A percentile compares a stretch with the other conserved stretches of the same genome.
Conservation (phyloP, 2,329 filamentous ascomycete species). For the Botrytis porri region DNA sequence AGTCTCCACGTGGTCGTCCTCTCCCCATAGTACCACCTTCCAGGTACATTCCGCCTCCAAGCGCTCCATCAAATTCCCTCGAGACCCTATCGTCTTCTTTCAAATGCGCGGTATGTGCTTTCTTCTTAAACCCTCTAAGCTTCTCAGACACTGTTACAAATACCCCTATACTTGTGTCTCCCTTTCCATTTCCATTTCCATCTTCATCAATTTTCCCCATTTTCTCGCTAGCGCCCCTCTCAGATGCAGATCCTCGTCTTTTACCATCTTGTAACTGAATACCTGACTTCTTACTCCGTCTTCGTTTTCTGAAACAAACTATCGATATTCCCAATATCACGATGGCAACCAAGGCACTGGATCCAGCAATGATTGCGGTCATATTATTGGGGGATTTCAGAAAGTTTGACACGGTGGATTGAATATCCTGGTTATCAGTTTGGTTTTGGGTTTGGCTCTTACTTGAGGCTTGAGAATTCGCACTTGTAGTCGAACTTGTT, state of each 20-base stretch:
- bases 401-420: neutral
- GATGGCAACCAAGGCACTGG: neutral
- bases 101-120: neutral
- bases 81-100: conserved; percentile 3
- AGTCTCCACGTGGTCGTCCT: neutral
- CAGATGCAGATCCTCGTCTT: neutral
- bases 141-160: neutral
- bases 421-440: neutral
- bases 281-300: neutral
- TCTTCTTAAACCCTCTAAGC: neutral
- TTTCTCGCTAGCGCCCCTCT: neutral
- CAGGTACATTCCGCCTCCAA: neutral
- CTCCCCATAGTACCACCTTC: conserved; percentile 1
- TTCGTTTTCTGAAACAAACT: neutral
- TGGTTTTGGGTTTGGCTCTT: neutral
- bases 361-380: neutral
- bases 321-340: neutral
- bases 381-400: neutral
- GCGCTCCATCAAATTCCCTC: conserved; percentile 1
- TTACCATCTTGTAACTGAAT: neutral
- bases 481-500: neutral
- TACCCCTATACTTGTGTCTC: neutral
- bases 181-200: neutral
- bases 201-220: neutral
- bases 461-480: neutral